These are phyloP conservation scores for Heteromeles arbutifolia DNA, from an alignment of 306 rosid species.

Conservation along the genomic window DNA sequence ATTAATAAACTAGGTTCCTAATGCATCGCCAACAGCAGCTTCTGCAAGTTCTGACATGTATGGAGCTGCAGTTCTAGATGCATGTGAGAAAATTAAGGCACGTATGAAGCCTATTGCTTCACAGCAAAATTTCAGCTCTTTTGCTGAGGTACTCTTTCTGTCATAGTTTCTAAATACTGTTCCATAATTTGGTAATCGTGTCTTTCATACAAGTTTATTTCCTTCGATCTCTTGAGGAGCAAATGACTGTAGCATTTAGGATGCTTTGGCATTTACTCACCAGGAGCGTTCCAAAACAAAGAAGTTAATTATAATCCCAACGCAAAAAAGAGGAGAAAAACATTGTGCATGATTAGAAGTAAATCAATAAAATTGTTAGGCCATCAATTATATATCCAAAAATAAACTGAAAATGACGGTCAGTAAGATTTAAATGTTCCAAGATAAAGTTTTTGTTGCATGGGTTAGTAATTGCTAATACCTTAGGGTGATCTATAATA, in stretches of 20 bases:
- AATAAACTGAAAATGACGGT: neutral
- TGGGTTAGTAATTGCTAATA: neutral
- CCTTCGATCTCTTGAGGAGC: neutral
- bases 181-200: neutral
- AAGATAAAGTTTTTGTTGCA: neutral
- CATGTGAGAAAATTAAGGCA: conserved; percentile 79
- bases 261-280: neutral
- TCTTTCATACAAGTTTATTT: neutral
- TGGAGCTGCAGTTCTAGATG: conserved; percentile 95
- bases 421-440: neutral
- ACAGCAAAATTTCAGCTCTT: conserved; percentile 38
- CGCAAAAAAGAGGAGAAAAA: neutral
- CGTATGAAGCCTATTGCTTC: conserved; percentile 84
- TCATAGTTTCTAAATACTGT: conserved; percentile 1
- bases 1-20: conserved; percentile 61
- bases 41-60: conserved; percentile 97
- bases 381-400: neutral
- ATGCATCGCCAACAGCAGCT: conserved; percentile 93
- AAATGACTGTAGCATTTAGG: neutral
- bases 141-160: neutral
- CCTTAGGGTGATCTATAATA: neutral
- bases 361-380: neutral
- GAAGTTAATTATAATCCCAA: neutral
- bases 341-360: neutral
- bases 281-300: neutral